Percentiles rank a stretch among this genome's conserved stretches.
Conservation (phyloP, 176 grass and related monocot genomes). For the Luzula sylvatica region DNA sequence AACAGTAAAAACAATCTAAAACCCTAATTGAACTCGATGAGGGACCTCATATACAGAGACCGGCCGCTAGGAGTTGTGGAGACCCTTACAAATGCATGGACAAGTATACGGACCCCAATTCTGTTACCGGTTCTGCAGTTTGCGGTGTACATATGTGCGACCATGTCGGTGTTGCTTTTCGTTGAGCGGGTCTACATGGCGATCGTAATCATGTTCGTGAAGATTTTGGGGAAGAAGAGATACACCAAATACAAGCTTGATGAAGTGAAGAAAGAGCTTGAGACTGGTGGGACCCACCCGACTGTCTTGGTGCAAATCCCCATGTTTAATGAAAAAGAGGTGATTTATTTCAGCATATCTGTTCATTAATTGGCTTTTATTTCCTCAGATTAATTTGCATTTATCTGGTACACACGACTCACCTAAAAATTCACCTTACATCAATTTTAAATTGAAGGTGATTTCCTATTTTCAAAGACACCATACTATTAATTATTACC, state of each 20-base stretch:
- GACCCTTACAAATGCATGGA: constrained; percentile 23
- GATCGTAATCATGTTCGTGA: constrained; percentile 40
- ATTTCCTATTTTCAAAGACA: too few relatives aligned
- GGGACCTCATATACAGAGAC: constrained; percentile 25
- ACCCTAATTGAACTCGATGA: constrained; percentile 10
- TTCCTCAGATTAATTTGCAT: background rate
- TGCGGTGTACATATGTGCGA: constrained; percentile 46
- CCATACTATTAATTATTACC: too few relatives aligned
- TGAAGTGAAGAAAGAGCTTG: constrained; percentile 16
- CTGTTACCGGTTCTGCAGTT: constrained; percentile 46
- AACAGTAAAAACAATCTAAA: background rate
- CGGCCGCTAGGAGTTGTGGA: background rate
- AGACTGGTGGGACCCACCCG: constrained; percentile 27
- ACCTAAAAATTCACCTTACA: too few relatives aligned
- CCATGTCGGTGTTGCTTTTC: constrained; percentile 75
- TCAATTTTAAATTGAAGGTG: too few relatives aligned
- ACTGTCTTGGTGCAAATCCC: constrained; percentile 76
- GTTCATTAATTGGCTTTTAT: background rate
- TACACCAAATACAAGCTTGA: constrained; percentile 29
- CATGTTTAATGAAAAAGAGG: constrained; percentile 95
- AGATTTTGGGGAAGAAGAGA: constrained; percentile 23
- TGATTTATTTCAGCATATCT: background rate
- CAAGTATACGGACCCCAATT: constrained; percentile 20
- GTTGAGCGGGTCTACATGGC: constrained; percentile 90
- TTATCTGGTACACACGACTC: too few relatives aligned